phyloP scores from a whole-genome alignment of 2,329 filamentous ascomycete genomes.

The Fusarium bactridioides region DNA sequence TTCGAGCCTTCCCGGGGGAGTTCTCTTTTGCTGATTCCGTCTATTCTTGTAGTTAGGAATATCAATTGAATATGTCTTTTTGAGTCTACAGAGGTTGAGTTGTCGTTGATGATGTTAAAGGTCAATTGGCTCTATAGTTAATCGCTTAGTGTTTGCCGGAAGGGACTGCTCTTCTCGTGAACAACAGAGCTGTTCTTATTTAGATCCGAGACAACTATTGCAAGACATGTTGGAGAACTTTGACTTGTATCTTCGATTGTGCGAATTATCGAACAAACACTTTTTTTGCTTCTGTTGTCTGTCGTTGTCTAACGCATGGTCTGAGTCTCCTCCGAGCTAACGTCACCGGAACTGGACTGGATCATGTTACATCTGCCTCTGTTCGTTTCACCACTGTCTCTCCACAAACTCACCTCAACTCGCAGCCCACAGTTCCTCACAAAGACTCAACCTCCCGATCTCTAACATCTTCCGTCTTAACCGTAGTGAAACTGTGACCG shows the following conservation, averaged over 20 bases:
- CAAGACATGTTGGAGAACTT: not conserved
- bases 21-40: not conserved
- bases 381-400: not conserved
- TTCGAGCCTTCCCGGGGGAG: constrained; percentile 44
- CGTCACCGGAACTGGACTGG: no score
- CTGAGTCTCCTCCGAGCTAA: not conserved
- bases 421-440: no score
- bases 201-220: not conserved
- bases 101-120: not conserved
- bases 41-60: not conserved
- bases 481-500: not conserved
- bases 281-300: not conserved
- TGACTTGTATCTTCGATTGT: not conserved
- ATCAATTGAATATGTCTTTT: not conserved
- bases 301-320: not conserved
- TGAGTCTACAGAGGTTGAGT: not conserved
- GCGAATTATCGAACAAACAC: not conserved
- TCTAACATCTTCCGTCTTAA: not conserved
- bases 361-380: not conserved
- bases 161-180: no score
- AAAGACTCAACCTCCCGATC: not conserved
- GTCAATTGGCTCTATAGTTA: not conserved
- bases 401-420: not conserved
- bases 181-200: not conserved
- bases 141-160: no score